These are phyloP conservation scores for Paramecium tetraurelia DNA, from an alignment of 73 alveolate species.

Conservation along the genomic window DNA sequence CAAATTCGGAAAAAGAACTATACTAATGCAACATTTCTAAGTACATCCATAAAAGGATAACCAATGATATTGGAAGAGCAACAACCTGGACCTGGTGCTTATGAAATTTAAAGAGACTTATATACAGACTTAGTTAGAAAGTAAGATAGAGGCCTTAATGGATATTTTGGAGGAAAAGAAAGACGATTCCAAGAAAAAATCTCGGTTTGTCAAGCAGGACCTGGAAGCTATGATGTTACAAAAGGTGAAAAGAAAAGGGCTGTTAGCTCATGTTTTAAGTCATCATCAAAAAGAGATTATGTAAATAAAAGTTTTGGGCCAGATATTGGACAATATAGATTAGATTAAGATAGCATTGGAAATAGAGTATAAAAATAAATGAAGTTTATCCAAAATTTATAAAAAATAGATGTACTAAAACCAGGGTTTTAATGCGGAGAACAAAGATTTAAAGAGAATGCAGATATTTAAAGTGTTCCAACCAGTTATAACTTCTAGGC, in stretches of 20 bases:
- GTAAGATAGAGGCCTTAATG: background rate
- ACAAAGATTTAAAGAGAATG: background rate
- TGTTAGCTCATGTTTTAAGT: constrained; percentile 15
- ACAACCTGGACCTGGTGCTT: constrained; percentile 27
- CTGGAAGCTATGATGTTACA: constrained; percentile 11
- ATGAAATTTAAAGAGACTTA: background rate
- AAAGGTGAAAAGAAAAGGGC: background rate
- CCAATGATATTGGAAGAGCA: background rate
- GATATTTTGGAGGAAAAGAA: background rate
- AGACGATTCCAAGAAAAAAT: background rate
- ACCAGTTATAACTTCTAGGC: background rate
- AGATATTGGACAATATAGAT: background rate
- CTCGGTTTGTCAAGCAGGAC: background rate
- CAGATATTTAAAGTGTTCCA: background rate
- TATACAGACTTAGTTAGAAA: background rate
- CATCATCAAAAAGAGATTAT: constrained; percentile 3
- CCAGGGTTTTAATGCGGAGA: constrained; percentile 25
- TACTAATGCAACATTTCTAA: constrained; percentile 26
- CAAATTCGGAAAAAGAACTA: background rate
- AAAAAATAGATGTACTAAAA: constrained; percentile 37
- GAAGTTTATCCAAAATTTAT: background rate
- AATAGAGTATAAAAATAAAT: background rate
- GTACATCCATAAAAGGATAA: constrained; percentile 14
- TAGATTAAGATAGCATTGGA: constrained; percentile 13
- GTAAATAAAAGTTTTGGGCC: constrained; percentile 28